Evolutionary conservation across 2,329 filamentous ascomycete species (phyloP).

Genomic region (Davidsoniella eucalypti): DNA sequence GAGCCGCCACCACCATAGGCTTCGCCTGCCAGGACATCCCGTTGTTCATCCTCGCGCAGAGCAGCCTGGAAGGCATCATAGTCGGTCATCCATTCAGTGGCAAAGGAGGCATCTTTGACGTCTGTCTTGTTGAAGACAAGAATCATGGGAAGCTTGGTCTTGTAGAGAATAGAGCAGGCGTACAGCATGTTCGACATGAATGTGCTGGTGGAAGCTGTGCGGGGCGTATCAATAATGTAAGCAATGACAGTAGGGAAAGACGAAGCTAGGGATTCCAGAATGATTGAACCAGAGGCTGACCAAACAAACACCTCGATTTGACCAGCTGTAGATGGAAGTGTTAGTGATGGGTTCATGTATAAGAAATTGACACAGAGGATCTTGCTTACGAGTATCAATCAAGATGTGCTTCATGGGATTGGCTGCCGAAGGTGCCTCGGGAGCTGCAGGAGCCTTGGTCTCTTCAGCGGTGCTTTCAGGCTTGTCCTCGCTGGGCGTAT

Average conservation of each 20-base stretch:
- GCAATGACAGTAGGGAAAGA: slow-evolving; percentile 94
- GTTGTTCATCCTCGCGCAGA: slow-evolving; percentile 61
- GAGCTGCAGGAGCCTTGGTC: slow-evolving; percentile 69
- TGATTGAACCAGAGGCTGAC: slow-evolving; percentile 87
- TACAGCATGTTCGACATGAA: slow-evolving; percentile 99
- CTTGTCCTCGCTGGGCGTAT: slow-evolving; percentile 87
- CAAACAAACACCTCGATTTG: slow-evolving; percentile 99
- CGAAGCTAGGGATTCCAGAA: slow-evolving; percentile 81
- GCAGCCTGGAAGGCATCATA: slow-evolving; percentile 91
- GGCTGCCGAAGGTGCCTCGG: slow-evolving; percentile 40
- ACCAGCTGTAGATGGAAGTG: slow-evolving; percentile 35
- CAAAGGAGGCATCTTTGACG: slow-evolving; percentile 77
- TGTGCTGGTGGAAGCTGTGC: slow-evolving; percentile 80
- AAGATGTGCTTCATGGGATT: slow-evolving; percentile 67
- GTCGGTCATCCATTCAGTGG: slow-evolving; percentile 98
- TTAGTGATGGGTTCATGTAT: not conserved
- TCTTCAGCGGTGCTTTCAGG: slow-evolving; percentile 83
- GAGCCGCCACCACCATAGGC: slow-evolving; percentile 54
- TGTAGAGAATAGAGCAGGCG: slow-evolving; percentile 95
- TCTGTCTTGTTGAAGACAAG: slow-evolving; percentile 99
- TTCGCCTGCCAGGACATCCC: slow-evolving; percentile 61
- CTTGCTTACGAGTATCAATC: slow-evolving; percentile 56
- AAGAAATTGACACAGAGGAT: not conserved
- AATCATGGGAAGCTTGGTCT: slow-evolving; percentile 97
- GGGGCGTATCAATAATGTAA: slow-evolving; percentile 92